A percentile compares a stretch with the other conserved stretches of the same genome.
Evolutionary conservation across 345 rosid species (phyloP).

Genomic region (Eutrema yunnanense): DNA sequence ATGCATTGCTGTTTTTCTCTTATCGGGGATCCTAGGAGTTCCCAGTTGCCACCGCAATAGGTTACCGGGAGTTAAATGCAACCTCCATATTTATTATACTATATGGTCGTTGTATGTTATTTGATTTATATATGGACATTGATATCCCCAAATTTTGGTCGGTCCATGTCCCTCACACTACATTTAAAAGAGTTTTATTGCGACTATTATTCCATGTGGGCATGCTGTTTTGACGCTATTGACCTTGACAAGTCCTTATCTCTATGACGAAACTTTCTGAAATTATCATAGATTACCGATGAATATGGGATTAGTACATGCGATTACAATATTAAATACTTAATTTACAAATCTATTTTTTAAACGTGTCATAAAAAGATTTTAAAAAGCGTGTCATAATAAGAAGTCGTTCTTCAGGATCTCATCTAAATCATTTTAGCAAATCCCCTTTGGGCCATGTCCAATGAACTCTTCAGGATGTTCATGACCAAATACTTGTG

Average conservation of each 20-base stretch:
- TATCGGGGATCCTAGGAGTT: constrained; percentile 30
- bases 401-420: background rate
- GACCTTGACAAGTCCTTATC: background rate
- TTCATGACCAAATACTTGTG: background rate
- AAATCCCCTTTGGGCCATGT: background rate
- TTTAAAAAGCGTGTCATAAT: too few species aligned
- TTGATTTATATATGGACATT: constrained; percentile 3
- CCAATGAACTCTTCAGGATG: background rate
- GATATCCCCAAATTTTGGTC: constrained; percentile 23
- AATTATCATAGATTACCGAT: background rate
- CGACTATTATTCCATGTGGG: constrained; percentile 14
- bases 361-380: too few species aligned
- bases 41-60: constrained; percentile 33
- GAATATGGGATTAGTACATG: background rate
- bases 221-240: constrained; percentile 3
- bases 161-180: constrained; percentile 15
- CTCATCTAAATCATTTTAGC: background rate
- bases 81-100: constrained; percentile 16
- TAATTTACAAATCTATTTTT: background rate
- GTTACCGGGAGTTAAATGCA: constrained; percentile 34
- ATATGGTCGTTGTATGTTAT: background rate
- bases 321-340: background rate
- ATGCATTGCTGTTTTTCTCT: constrained; percentile 12
- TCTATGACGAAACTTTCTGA: background rate
- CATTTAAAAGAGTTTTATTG: constrained; percentile 3